Evolutionary conservation across 495 filamentous ascomycete species (phyloP), one percentile per base, ranked within the genome.

Genomic region (Penicillium taxi): DNA sequence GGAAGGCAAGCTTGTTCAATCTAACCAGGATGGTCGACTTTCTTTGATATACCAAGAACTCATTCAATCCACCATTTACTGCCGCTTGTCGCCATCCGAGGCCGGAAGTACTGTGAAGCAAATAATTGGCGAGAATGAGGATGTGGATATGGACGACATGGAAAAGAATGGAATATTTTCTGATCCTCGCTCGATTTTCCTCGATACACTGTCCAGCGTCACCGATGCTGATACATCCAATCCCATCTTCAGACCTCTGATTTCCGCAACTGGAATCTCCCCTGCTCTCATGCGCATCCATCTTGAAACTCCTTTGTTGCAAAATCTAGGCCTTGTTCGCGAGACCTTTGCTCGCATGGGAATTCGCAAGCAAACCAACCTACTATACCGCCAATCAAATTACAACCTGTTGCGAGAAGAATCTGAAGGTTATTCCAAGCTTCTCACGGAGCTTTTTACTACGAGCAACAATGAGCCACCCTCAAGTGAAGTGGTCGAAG

Each of bases 351-450:
- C 72, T n/a, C 76, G 80, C 32, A 77, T 89, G 51, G 82, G 79
- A 3, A 84, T 94, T 43, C 80, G 89, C 35, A 86, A 93, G 45
- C 80, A 86, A 35, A 99, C 93, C 6, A 87, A 91, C 48, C 62
- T 90, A 12, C 75, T 96, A 2, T 99, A 99, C 51, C 82, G 87
- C 29, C 93, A 96, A 55, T 84, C 87, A 1, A 96, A 93, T 53
- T 95, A 94, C 66, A 99, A 99, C 50, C 67, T 99, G 2, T 67
- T 99, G 12, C 76, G 93, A 20, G 93, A 99, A 67, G 93, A 99
- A 59, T 84, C 86, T 0, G 93, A 99, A 59, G 93, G 93, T 20
- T 99, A 89, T 51, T 81, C 74, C 11, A 95, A 95, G 59, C 71
- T 95, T 13, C 66, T 88, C 7, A 91, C 86, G 0, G 87, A 95